Conservation (phyloP, 1,139 yeast species). For the Petasospora rhodanensis region DNA sequence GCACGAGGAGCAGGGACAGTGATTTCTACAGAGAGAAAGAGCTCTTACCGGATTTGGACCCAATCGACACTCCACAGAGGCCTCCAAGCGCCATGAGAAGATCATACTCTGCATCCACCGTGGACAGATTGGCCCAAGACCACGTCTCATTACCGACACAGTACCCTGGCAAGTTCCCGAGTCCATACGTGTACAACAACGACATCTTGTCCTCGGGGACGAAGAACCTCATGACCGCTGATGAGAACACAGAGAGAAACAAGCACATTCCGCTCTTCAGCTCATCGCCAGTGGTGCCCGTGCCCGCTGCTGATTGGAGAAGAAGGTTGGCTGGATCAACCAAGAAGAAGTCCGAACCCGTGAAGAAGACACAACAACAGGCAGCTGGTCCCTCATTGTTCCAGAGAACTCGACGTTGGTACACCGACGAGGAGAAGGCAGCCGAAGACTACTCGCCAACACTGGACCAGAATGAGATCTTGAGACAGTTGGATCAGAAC, state of each 20-base stretch:
- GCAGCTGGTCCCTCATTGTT: constrained; percentile 1
- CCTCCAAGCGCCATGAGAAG: too few species aligned
- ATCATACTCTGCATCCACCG: constrained; percentile 6
- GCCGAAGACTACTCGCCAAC: constrained; percentile 4
- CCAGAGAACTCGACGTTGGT: too few species aligned
- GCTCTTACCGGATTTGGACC: constrained; percentile 9
- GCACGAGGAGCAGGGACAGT: constrained; percentile 1
- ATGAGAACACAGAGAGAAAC: constrained; percentile 19
- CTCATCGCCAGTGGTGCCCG: constrained; percentile 7
- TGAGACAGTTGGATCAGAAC: constrained; percentile 23
- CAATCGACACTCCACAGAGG: too few species aligned
- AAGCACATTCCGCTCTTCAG: constrained; percentile 6
- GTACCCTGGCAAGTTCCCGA: constrained; percentile 22
- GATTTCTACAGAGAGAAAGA: constrained; percentile 12
- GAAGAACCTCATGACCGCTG: constrained; percentile 21
- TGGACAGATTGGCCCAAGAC: constrained; percentile 9
- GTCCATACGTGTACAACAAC: constrained; percentile 14
- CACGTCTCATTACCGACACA: constrained; percentile 15
- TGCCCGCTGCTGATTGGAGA: constrained; percentile 5
- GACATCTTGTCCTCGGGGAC: constrained; percentile 19
- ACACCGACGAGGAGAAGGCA: too few species aligned
- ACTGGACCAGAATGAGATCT: constrained; percentile 13
- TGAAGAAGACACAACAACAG: not conserved
- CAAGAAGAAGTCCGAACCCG: too few species aligned
- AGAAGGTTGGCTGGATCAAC: constrained; percentile 1